Conservation (phyloP, 129 eudicot species). For the Pulicaria dysenterica region DNA sequence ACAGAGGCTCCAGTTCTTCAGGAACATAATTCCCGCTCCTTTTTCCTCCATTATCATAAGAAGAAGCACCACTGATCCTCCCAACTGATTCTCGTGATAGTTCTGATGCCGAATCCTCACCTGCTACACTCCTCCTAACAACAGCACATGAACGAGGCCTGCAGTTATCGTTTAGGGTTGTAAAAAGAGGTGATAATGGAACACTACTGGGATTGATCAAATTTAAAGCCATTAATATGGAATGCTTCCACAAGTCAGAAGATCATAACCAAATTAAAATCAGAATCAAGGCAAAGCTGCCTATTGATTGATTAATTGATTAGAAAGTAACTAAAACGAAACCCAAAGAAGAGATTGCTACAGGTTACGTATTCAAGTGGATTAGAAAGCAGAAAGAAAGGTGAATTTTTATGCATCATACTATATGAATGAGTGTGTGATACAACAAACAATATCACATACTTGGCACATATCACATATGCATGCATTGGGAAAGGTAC, state of each 20-base stretch:
- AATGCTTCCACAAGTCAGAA: neutral
- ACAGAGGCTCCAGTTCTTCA: constrained; percentile 60
- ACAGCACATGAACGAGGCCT: constrained; percentile 36
- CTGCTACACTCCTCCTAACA: constrained; percentile 38
- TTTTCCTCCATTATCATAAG: constrained; percentile 34
- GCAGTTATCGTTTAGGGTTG: constrained; percentile 24
- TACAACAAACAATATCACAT: constrained; percentile 8
- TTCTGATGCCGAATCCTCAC: constrained; percentile 32
- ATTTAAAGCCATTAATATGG: constrained; percentile 14
- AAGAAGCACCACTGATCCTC: constrained; percentile 39
- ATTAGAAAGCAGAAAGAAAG: constrained; percentile 17
- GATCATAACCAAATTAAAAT: neutral
- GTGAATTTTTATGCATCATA: constrained; percentile 33
- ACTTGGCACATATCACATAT: too few species aligned
- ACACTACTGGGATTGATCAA: constrained; percentile 10
- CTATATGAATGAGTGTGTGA: constrained; percentile 31
- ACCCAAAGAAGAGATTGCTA: constrained; percentile 8
- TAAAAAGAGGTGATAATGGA: constrained; percentile 34
- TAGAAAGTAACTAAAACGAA: constrained; percentile 6
- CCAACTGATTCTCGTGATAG: constrained; percentile 33
- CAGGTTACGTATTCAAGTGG: constrained; percentile 31
- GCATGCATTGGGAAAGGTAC: too few species aligned
- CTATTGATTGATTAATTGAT: neutral
- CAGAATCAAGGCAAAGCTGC: constrained; percentile 18
- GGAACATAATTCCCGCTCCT: constrained; percentile 11